Base-by-base conservation (phyloP, 306 rosid species). In the Pyrus communis region DNA sequence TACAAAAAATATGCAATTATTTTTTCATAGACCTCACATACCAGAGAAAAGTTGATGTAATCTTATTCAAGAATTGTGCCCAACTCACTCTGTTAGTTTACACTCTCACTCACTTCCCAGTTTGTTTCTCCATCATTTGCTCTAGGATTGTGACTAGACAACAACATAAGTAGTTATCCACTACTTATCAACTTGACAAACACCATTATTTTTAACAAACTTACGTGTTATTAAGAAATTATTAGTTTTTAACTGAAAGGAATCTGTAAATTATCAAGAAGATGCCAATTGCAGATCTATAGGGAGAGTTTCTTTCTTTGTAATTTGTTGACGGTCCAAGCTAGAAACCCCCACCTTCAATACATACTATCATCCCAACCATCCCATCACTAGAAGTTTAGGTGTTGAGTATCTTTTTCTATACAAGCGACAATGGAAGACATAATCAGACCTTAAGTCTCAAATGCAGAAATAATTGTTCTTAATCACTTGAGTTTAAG, bases 81-180 rank as follows among this genome's bases (percentile, higher is more conserved):
- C 81, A 61, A 45, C 40, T 2, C 70, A 78, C 51, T 59, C 54
- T 4, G 5, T 49, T 49, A 49, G 54, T 49, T 49, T 49, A 49
- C 54, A 4, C 19, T 49, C 54, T 19, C 49, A 4, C 54, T 49
- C 63, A 28, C 49, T 45, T 58, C 23, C 55, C 57, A 31, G 38
- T 61, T 22, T 25, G 38, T 27, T 31, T 25, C 9, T 18, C 19
- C 67, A 45, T 80, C 67, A 17, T 74, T 27, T 43, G 79, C 74
- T 81, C 31, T 46, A 51, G 25, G 87, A 87, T 75, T 64, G 70
- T 12, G 86, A 86, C 85, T 25, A 14, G 49, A 35, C 73, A 77
- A 55, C 77, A 17, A 62, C 60, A 67, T 35, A 25, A 49, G 70
- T 52, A 75, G 21, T 51, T 51, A 22, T 11, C 79, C 46, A 80